phyloP scores from a whole-genome alignment of 2,329 filamentous ascomycete species.

The Trichothecium sympodiale region DNA sequence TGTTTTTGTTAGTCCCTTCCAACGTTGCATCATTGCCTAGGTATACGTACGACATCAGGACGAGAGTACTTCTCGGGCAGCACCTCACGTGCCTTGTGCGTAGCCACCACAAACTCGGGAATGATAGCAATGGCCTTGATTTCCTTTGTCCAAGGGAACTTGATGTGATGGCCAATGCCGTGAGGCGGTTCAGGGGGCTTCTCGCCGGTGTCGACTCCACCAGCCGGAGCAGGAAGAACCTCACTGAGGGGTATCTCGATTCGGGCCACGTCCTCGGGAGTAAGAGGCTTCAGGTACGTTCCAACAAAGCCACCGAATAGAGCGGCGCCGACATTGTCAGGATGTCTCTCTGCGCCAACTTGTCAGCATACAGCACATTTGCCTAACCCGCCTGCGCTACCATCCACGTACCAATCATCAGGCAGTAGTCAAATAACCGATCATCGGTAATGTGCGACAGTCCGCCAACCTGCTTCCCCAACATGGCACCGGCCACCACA shows the following conservation, averaged over 20 bases:
- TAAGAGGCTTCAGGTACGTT: conserved; percentile 87
- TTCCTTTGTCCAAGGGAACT: conserved; percentile 85
- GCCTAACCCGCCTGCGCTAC: not conserved
- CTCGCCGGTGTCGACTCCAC: conserved; percentile 81
- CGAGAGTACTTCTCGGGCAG: conserved; percentile 71
- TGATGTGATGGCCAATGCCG: conserved; percentile 92
- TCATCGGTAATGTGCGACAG: conserved; percentile 64
- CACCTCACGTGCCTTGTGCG: conserved; percentile 78
- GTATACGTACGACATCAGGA: conserved; percentile 61
- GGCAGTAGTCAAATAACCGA: conserved; percentile 84
- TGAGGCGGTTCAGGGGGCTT: conserved; percentile 79
- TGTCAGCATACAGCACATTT: not conserved
- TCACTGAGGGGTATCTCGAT: conserved; percentile 92
- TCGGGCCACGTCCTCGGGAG: conserved; percentile 77
- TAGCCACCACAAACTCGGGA: conserved; percentile 91
- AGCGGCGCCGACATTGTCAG: conserved; percentile 89
- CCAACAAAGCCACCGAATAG: conserved; percentile 95
- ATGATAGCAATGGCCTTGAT: conserved; percentile 98
- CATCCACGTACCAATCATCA: conserved; percentile 71
- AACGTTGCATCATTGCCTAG: not conserved
- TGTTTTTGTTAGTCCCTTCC: conserved; percentile 13
- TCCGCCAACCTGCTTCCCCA: conserved; percentile 80
- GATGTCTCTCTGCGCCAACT: conserved; percentile 57
- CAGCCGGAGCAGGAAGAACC: conserved; percentile 80
- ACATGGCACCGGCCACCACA: conserved; percentile 87